A percentile compares a stretch with the other conserved stretches of the same genome.
Conservation (phyloP, 2,329 filamentous ascomycete species). For the Xylaria sp. region DNA sequence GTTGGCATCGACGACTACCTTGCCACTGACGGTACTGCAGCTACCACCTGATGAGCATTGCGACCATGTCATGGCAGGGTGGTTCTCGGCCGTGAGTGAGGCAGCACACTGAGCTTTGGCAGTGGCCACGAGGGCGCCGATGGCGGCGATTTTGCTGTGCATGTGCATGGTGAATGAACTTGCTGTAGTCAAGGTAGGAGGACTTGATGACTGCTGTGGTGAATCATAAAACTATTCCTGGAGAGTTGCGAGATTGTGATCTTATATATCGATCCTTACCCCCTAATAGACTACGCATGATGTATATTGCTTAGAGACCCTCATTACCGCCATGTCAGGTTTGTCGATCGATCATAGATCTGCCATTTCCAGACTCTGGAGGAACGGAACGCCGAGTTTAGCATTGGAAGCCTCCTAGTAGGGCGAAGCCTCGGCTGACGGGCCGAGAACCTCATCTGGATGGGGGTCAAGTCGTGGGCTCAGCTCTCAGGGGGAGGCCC, state of each 20-base stretch:
- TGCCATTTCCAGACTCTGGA: conserved; percentile 35
- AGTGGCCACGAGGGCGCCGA: conserved; percentile 52
- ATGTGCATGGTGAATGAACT: conserved; percentile 40
- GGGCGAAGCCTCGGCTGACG: conserved; percentile 36
- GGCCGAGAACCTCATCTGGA: conserved; percentile 32
- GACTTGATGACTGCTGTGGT: conserved; percentile 31
- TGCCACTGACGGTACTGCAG: conserved; percentile 56
- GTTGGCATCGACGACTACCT: conserved; percentile 61
- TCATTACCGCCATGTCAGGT: conserved; percentile 1
- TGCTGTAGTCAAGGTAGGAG: conserved; percentile 27
- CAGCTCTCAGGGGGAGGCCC: conserved; percentile 21
- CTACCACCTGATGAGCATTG: conserved; percentile 55
- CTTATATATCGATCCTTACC: conserved; percentile 35
- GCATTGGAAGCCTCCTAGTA: conserved; percentile 20
- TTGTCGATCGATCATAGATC: conserved; percentile 10
- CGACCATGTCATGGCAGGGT: conserved; percentile 58
- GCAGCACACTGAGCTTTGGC: conserved; percentile 56
- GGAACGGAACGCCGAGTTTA: conserved; percentile 20
- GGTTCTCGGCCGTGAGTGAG: conserved; percentile 54
- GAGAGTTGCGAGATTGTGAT: conserved; percentile 33
- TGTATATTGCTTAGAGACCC: conserved; percentile 5
- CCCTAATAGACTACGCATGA: background rate
- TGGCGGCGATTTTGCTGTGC: conserved; percentile 46
- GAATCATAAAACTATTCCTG: conserved; percentile 30
- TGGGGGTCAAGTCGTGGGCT: conserved; percentile 20